These are phyloP conservation scores for Gossypium longicalyx DNA, from an alignment of 345 rosid species.

Conservation along the genomic window DNA sequence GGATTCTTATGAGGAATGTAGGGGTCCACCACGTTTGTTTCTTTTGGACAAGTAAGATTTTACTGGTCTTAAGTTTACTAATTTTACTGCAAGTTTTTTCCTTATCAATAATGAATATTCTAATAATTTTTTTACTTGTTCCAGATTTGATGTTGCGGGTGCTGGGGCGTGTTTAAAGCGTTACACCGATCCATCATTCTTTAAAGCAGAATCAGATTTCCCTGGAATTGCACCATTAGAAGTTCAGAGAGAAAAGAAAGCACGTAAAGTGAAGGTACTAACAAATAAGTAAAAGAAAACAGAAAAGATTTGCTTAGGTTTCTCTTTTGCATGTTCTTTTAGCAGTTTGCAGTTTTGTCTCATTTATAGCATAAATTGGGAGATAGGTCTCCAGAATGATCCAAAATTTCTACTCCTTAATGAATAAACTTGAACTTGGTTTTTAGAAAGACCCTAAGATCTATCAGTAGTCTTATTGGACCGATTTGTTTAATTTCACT, in stretches of 20 bases:
- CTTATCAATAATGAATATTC: constrained; percentile 14
- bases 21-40: constrained; percentile 83
- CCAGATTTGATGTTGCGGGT: constrained; percentile 95
- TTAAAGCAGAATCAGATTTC: constrained; percentile 53
- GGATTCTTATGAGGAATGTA: constrained; percentile 95
- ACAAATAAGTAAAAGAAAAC: neutral
- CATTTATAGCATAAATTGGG: neutral
- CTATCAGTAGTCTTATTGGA: neutral
- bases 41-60: constrained; percentile 84
- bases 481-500: neutral
- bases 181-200: constrained; percentile 92
- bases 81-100: neutral
- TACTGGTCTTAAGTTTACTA: neutral
- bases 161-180: constrained; percentile 98
- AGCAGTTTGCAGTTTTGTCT: neutral
- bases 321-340: neutral
- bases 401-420: neutral
- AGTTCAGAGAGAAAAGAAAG: constrained; percentile 70
- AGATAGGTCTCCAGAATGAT: neutral
- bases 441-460: neutral
- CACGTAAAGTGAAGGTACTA: constrained; percentile 72
- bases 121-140: constrained; percentile 11
- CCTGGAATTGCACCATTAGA: constrained; percentile 39
- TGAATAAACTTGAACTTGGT: neutral
- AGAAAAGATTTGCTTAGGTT: constrained; percentile 1